Percentiles rank a stretch among this genome's conserved stretches.
phyloP scores from a whole-genome alignment of 2,329 filamentous ascomycete species.

The Penicillium sp. region DNA sequence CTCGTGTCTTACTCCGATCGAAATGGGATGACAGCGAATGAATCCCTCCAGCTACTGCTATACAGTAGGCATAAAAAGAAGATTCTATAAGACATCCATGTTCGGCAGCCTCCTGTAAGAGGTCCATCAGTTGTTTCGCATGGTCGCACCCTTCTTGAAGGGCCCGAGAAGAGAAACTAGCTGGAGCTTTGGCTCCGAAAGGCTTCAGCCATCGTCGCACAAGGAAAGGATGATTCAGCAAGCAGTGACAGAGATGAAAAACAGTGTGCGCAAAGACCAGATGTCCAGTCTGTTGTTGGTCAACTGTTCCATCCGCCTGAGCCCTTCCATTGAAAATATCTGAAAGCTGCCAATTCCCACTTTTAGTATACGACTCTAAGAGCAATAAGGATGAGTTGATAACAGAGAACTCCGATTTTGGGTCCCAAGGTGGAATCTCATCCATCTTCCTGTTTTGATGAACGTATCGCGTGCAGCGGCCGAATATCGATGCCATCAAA shows the following conservation, averaged over 20 bases:
- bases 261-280: conserved; percentile 34
- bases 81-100: conserved; percentile 24
- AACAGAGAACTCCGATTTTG: conserved; percentile 34
- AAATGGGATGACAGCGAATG: conserved; percentile 17
- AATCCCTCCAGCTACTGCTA: conserved; percentile 29
- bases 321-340: conserved; percentile 18
- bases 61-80: conserved; percentile 37
- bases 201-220: conserved; percentile 28
- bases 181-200: conserved; percentile 27
- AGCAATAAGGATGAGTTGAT: conserved; percentile 35
- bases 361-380: conserved; percentile 33
- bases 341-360: conserved; percentile 15
- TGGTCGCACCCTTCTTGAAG: conserved; percentile 31
- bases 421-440: conserved; percentile 37
- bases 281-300: conserved; percentile 27
- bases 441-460: conserved; percentile 24
- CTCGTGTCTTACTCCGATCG: conserved; percentile 8
- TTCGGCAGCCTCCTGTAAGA: conserved; percentile 24
- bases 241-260: conserved; percentile 37
- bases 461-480: conserved; percentile 33
- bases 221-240: conserved; percentile 41
- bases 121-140: conserved; percentile 29
- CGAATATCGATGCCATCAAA: conserved; percentile 36
- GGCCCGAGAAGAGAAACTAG: conserved; percentile 31
- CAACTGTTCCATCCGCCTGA: conserved; percentile 5